These are phyloP conservation scores for Umbilicaria muhlenbergii DNA, from an alignment of 495 filamentous ascomycete genomes.

Conservation along the genomic window DNA sequence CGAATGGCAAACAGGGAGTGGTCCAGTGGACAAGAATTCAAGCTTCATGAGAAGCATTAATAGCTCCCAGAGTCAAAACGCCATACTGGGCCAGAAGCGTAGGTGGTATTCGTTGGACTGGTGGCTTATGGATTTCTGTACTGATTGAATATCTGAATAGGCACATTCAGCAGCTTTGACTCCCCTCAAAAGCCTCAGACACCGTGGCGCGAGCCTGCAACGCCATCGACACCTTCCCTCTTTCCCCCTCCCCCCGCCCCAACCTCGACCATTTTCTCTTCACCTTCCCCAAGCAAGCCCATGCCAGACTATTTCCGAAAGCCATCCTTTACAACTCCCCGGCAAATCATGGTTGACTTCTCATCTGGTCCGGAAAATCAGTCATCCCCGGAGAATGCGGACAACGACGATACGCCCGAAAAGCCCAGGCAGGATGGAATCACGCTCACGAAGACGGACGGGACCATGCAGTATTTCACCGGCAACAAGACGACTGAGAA, in stretches of 20 bases:
- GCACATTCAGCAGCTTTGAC: conserved; percentile 32
- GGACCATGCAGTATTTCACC: conserved; percentile 20
- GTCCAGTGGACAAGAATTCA: conserved; percentile 40
- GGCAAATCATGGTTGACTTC: conserved; percentile 52
- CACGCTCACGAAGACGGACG: conserved; percentile 22
- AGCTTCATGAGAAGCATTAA: conserved; percentile 27
- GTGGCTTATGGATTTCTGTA: background rate
- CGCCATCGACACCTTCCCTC: conserved; percentile 3
- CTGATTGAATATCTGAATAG: conserved; percentile 18
- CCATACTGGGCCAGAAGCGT: conserved; percentile 27
- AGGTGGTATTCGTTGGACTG: conserved; percentile 10
- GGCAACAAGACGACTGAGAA: conserved; percentile 27
- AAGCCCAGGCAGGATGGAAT: conserved; percentile 27
- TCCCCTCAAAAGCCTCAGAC: conserved; percentile 31
- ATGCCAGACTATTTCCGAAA: conserved; percentile 38
- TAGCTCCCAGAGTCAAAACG: conserved; percentile 15
- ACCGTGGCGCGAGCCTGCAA: conserved; percentile 11
- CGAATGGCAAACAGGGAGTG: conserved; percentile 39
- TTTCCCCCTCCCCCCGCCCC: conserved; percentile 21
- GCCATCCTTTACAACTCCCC: conserved; percentile 64
- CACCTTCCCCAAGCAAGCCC: conserved; percentile 17
- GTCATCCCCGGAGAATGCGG: conserved; percentile 57
- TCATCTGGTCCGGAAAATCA: conserved; percentile 67
- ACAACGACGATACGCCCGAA: conserved; percentile 58
- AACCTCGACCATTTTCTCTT: conserved; percentile 15